Evolutionary conservation across 129 eudicot genomes (phyloP), one percentile per base, ranked within the genome.

Genomic region (Calendula officinalis): DNA sequence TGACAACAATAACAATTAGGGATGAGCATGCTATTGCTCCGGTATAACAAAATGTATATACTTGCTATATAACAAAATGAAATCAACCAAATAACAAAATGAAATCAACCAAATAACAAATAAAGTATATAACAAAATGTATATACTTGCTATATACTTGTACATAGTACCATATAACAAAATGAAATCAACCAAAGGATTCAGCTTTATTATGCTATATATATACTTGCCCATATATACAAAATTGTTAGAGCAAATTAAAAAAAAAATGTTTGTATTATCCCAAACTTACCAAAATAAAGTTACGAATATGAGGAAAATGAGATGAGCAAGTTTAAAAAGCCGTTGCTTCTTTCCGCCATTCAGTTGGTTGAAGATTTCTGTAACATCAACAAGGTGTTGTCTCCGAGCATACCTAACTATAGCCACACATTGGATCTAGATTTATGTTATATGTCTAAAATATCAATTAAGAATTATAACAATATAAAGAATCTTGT

Each of bases 311-410:
- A 89, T 74, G 59, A 83, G 82, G 62, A 74, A 63, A 33, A 80
- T 33, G 33, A 85, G 76, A 59, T 89, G 80, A 15, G 85, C 95
- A 37, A 86, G 85, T 78, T 89, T 89, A 75, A 85, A 65, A 63
- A 89, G 78, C 53, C 94, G 76, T 55, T 80, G 81, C 71, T 83
- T 80, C 78, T 89, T 89, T 72, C 82, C 94, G 82, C 90, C 75
- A 45, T 78, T 80, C 5, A 89, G 88, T 74, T 68, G 56, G 77
- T 85, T 89, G 64, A 89, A 89, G 38, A 89, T 85, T 82, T 89
- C 97, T 0, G 97, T 89, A 46, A 89, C 95, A 55, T 89, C 97
- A 17, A 89, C 73, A 46, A 85, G 90, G 67, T 89, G 97, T 55
- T 81, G 76, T 56, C 72, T 71, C 46, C 73, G 68, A 40, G 44